These are phyloP conservation scores for Coniochaeta sp. DNA, from an alignment of 2,329 filamentous ascomycete species.

Conservation along the genomic window DNA sequence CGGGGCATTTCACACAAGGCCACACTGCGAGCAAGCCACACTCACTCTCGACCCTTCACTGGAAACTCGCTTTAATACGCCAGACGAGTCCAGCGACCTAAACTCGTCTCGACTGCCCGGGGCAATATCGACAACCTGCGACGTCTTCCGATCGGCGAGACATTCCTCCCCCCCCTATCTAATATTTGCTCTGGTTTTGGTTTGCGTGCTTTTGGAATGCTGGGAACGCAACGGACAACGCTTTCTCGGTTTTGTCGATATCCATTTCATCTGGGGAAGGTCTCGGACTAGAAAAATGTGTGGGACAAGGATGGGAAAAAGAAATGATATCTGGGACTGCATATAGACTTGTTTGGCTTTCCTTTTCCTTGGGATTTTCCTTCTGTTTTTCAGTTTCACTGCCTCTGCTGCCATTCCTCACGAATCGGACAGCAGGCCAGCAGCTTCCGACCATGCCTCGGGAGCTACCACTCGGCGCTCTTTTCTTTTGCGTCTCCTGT, in stretches of 20 bases:
- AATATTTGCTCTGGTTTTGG: neutral
- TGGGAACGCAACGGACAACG: neutral
- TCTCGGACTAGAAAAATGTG: neutral
- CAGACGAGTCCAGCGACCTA: neutral
- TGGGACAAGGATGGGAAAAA: constrained; percentile 1
- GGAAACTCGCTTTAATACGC: constrained; percentile 7
- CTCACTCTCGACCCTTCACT: constrained; percentile 3
- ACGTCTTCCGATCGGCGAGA: neutral
- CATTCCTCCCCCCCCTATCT: neutral
- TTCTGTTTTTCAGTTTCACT: neutral
- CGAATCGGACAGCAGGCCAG: neutral
- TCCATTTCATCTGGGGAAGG: neutral
- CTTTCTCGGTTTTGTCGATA: neutral
- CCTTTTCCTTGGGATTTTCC: neutral
- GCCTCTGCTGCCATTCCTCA: neutral
- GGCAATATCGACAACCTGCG: neutral
- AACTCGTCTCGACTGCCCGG: neutral
- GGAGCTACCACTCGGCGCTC: neutral
- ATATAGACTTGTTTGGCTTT: constrained; percentile 1
- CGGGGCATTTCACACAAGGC: constrained; percentile 6
- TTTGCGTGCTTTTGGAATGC: neutral
- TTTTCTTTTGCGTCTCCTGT: constrained; percentile 4
- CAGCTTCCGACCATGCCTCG: neutral
- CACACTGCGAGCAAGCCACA: constrained; percentile 1
- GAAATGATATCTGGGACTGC: neutral